These are phyloP conservation scores for Hanseniaspora clermontiae DNA, from an alignment of 805 yeast species.

Conservation along the genomic window DNA sequence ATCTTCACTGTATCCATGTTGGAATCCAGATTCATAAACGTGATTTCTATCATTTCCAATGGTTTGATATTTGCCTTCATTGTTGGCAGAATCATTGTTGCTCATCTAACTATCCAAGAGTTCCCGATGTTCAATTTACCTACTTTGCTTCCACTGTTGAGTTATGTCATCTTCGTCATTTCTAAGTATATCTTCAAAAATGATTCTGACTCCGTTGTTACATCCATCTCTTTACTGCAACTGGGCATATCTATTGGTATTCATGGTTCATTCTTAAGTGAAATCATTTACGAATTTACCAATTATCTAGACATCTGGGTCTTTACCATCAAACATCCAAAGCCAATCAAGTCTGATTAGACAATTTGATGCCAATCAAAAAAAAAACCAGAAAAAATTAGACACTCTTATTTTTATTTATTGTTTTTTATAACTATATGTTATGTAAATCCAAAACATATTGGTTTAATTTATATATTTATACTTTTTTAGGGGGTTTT, in stretches of 20 bases:
- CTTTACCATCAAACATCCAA: conserved; percentile 68
- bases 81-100: conserved; percentile 84
- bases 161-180: conserved; percentile 29
- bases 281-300: conserved; percentile 69
- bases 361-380: background rate
- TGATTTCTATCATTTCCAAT: conserved; percentile 56
- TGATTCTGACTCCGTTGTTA: conserved; percentile 33
- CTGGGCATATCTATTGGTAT: conserved; percentile 54
- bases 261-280: conserved; percentile 60
- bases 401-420: too few relatives aligned
- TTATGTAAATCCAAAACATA: too few relatives aligned
- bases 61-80: conserved; percentile 68
- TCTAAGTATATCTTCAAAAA: conserved; percentile 20
- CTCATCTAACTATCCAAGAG: conserved; percentile 66
- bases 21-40: conserved; percentile 36
- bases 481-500: background rate
- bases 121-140: conserved; percentile 69
- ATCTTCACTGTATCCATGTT: conserved; percentile 37
- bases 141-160: conserved; percentile 47
- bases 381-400: background rate
- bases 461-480: background rate
- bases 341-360: conserved; percentile 26
- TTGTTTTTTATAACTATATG: background rate
- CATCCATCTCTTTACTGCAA: conserved; percentile 51
- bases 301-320: conserved; percentile 74